A percentile compares a stretch with the other conserved stretches of the same genome.
Conservation (phyloP, 305 asterid species). For the Solanum hybrid region DNA sequence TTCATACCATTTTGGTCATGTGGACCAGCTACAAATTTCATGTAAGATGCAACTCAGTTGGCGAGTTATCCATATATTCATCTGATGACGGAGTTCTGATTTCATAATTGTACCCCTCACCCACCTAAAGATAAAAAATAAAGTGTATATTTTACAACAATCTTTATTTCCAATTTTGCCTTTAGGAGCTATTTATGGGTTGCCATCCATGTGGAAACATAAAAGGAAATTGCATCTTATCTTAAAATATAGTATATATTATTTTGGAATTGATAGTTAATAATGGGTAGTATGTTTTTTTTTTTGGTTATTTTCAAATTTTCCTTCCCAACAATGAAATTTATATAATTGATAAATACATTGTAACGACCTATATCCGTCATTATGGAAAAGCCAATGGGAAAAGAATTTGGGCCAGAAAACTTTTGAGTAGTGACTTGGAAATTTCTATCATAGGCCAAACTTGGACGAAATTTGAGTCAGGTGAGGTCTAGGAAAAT, state of each 20-base stretch:
- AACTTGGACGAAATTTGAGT: too few species aligned
- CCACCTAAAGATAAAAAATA: background rate
- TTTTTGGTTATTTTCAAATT: too few species aligned
- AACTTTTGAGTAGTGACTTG: too few species aligned
- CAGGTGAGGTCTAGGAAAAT: too few species aligned
- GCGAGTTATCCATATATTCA: background rate
- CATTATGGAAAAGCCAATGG: too few species aligned
- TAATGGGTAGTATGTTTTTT: background rate
- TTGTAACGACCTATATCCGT: too few species aligned
- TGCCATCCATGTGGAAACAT: background rate
- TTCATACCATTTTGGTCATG: background rate
- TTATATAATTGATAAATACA: too few species aligned
- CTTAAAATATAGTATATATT: background rate
- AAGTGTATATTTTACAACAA: background rate
- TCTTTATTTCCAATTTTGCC: background rate
- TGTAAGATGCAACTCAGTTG: background rate
- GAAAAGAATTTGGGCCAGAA: too few species aligned
- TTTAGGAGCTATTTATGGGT: background rate
- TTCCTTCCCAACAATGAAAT: too few species aligned
- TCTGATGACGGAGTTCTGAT: too few species aligned
- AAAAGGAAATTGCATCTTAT: background rate
- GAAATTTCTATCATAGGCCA: too few species aligned
- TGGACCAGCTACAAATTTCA: background rate
- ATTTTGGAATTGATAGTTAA: background rate
- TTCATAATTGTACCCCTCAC: background rate